Evolutionary conservation across 495 filamentous ascomycete genomes (phyloP).

Genomic region (Cercophora newfieldiana): DNA sequence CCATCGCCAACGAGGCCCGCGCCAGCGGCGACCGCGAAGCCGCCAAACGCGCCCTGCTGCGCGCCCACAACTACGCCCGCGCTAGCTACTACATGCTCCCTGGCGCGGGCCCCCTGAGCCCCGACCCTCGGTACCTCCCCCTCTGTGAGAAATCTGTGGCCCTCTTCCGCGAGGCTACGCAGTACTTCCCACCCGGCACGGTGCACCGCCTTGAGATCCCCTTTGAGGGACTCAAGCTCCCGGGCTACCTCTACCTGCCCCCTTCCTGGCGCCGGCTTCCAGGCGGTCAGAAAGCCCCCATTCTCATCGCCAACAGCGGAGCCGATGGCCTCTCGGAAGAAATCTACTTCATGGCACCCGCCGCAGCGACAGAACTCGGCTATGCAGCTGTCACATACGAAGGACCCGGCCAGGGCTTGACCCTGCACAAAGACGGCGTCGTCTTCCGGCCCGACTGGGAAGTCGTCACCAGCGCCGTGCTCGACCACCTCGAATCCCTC

Average conservation of each 20-base stretch:
- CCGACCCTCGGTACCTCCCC: constrained; percentile 25
- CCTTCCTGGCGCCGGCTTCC: constrained; percentile 16
- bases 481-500: constrained; percentile 33
- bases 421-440: constrained; percentile 31
- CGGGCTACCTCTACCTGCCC: constrained; percentile 48
- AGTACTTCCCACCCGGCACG: constrained; percentile 12
- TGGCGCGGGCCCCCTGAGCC: constrained; percentile 5
- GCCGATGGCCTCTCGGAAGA: constrained; percentile 51
- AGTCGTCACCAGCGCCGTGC: constrained; percentile 28
- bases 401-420: constrained; percentile 52
- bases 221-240: constrained; percentile 37
- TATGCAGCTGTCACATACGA: constrained; percentile 53
- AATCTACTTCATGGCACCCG: constrained; percentile 38
- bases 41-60: constrained; percentile 38
- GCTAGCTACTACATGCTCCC: constrained; percentile 39
- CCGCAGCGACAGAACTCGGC: constrained; percentile 33
- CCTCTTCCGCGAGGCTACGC: constrained; percentile 26
- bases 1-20: constrained; percentile 34
- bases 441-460: constrained; percentile 42
- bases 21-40: constrained; percentile 22
- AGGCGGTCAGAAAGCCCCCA: constrained; percentile 34
- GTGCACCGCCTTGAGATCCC: constrained; percentile 39
- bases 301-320: constrained; percentile 44
- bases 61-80: constrained; percentile 46
- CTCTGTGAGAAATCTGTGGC: constrained; percentile 21